Evolutionary conservation across 164 flowering plant genomes (phyloP).

Genomic region (Euptelea pleiosperma): DNA sequence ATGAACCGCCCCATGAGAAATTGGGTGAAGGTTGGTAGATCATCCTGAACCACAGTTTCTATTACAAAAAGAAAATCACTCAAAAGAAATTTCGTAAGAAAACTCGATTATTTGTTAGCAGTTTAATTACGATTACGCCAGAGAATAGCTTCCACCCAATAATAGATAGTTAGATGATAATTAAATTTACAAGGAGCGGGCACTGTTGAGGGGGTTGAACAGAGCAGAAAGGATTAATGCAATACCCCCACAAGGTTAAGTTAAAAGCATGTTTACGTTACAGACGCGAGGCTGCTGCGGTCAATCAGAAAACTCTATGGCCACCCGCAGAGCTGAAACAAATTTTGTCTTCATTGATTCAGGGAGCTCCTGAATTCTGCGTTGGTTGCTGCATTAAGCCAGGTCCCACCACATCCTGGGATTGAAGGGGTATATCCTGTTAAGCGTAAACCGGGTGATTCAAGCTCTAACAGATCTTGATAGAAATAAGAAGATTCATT

Average conservation of each 20-base stretch:
- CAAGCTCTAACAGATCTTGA: too few species aligned
- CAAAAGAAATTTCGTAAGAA: too few species aligned
- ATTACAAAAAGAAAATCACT: too few species aligned
- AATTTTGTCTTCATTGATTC: conserved; percentile 7
- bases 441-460: conserved; percentile 5
- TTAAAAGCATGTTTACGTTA: conserved; percentile 10
- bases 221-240: too few species aligned
- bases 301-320: neutral
- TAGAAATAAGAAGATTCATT: neutral
- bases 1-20: too few species aligned
- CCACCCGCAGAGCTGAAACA: neutral
- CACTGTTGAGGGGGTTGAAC: neutral
- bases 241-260: conserved; percentile 15
- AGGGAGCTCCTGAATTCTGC: conserved; percentile 27
- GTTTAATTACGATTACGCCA: too few species aligned
- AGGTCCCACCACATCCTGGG: conserved; percentile 52
- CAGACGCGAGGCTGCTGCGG: conserved; percentile 3
- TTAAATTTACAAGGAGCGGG: conserved; percentile 10
- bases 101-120: too few species aligned
- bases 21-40: too few species aligned
- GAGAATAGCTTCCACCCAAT: too few species aligned
- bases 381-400: conserved; percentile 37
- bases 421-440: conserved; percentile 39
- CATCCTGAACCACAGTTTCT: too few species aligned
- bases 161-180: too few species aligned